Evolutionary conservation across 2,329 filamentous ascomycete species (phyloP).

Genomic region (Cladosporium sp.): DNA sequence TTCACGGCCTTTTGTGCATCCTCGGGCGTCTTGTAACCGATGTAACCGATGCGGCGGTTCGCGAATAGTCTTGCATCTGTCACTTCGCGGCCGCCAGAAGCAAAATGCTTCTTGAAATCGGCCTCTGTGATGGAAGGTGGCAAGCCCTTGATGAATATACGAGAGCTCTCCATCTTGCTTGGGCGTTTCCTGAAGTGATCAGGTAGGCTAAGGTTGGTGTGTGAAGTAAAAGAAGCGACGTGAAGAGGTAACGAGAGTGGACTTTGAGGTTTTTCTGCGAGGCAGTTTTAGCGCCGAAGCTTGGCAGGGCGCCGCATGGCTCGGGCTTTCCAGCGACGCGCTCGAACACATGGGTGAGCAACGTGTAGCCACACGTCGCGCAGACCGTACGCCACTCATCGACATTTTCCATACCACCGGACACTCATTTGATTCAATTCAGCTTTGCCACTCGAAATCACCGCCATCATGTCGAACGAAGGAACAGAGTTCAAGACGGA

Average conservation of each 20-base stretch:
- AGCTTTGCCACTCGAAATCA: neutral
- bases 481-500: slow-evolving; percentile 11
- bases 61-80: slow-evolving; percentile 92
- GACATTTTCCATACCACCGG: neutral
- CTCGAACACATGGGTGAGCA: neutral
- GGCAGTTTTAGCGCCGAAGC: slow-evolving; percentile 6
- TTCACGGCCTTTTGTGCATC: slow-evolving; percentile 79
- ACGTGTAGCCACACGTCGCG: slow-evolving; percentile 3
- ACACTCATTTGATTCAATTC: neutral
- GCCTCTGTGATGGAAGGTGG: slow-evolving; percentile 80
- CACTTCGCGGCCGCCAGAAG: slow-evolving; percentile 62
- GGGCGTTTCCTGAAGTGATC: neutral
- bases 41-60: slow-evolving; percentile 86
- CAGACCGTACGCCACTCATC: neutral
- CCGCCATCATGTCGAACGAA: slow-evolving; percentile 11
- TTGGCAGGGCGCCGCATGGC: slow-evolving; percentile 1
- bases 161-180: slow-evolving; percentile 64
- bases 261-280: slow-evolving; percentile 6
- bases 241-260: neutral
- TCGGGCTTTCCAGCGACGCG: slow-evolving; percentile 9
- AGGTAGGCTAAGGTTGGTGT: neutral
- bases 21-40: slow-evolving; percentile 81
- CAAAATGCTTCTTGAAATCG: slow-evolving; percentile 86
- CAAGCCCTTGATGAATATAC: slow-evolving; percentile 66
- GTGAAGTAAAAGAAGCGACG: neutral